Evolutionary conservation across 108 stramenopile genomes (phyloP).

Genomic region (Cyclostephanos invisitatus): DNA sequence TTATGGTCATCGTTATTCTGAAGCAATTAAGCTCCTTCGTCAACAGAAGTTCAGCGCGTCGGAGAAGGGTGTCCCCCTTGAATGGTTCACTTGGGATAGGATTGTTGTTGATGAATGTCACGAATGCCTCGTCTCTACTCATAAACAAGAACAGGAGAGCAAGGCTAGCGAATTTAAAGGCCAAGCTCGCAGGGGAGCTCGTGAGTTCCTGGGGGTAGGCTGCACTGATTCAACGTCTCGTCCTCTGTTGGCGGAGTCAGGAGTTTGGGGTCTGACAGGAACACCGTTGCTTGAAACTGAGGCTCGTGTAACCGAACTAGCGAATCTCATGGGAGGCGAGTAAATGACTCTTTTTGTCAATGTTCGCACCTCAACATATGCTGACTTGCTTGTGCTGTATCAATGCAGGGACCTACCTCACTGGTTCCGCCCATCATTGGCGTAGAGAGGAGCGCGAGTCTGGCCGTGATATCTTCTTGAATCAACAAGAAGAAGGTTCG

Average conservation of each 20-base stretch:
- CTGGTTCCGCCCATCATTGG: slow-evolving; percentile 38
- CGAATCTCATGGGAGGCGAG: slow-evolving; percentile 70
- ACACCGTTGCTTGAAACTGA: slow-evolving; percentile 70
- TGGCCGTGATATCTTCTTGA: slow-evolving; percentile 41
- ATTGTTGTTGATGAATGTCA: slow-evolving; percentile 63
- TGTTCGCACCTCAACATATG: background rate
- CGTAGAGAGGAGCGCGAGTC: slow-evolving; percentile 37
- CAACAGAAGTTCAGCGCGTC: slow-evolving; percentile 10
- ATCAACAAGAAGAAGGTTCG: slow-evolving; percentile 37
- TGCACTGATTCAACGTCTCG: slow-evolving; percentile 49
- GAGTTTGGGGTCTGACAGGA: slow-evolving; percentile 70
- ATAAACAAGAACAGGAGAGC: slow-evolving; percentile 24
- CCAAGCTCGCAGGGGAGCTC: slow-evolving; percentile 37
- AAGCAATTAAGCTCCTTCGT: slow-evolving; percentile 33
- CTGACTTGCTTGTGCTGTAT: background rate
- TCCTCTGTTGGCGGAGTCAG: slow-evolving; percentile 48
- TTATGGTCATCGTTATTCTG: slow-evolving; percentile 22
- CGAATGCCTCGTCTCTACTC: slow-evolving; percentile 23
- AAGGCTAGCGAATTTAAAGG: slow-evolving; percentile 29
- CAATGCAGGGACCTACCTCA: slow-evolving; percentile 34
- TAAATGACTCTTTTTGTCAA: slow-evolving; percentile 31
- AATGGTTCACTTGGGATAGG: slow-evolving; percentile 57
- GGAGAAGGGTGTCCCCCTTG: slow-evolving; percentile 44
- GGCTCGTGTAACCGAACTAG: slow-evolving; percentile 68
- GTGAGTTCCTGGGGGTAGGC: slow-evolving; percentile 67